Evolutionary conservation across 2,329 filamentous ascomycete species (phyloP).

Genomic region (Aspergillus melleus): DNA sequence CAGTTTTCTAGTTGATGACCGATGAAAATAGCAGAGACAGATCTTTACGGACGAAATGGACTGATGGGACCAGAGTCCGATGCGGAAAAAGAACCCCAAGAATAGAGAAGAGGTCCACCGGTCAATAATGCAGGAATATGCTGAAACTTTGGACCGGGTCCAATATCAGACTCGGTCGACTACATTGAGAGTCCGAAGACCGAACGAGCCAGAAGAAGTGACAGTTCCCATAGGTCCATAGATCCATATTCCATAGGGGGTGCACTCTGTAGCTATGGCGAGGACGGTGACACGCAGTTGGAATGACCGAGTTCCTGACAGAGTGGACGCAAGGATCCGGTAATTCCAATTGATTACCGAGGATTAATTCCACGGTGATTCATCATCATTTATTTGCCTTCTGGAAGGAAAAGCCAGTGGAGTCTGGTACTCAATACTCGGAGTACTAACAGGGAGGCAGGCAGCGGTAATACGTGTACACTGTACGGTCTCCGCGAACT

Average conservation of each 20-base stretch:
- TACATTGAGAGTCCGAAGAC: neutral
- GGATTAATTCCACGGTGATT: too few relatives aligned
- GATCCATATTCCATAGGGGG: too few relatives aligned
- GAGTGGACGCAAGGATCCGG: neutral
- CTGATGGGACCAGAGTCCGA: neutral
- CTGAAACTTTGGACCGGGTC: neutral
- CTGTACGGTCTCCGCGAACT: constrained; percentile 8
- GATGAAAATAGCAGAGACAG: neutral
- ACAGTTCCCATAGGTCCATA: neutral
- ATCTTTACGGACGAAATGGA: neutral
- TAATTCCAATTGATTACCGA: too few relatives aligned
- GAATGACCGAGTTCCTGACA: neutral
- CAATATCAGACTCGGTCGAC: neutral
- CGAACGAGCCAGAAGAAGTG: neutral
- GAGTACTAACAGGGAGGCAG: too few relatives aligned
- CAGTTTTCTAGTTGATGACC: neutral
- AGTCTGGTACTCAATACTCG: too few relatives aligned
- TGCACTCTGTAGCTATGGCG: neutral
- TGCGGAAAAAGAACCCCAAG: too few relatives aligned
- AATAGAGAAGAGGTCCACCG: neutral
- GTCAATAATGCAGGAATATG: neutral
- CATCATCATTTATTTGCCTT: too few relatives aligned
- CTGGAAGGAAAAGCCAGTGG: too few relatives aligned
- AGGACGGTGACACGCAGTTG: neutral
- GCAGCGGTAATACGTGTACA: neutral